These are phyloP conservation scores for Cercophora samala DNA, from an alignment of 495 filamentous ascomycete genomes.

Conservation along the genomic window DNA sequence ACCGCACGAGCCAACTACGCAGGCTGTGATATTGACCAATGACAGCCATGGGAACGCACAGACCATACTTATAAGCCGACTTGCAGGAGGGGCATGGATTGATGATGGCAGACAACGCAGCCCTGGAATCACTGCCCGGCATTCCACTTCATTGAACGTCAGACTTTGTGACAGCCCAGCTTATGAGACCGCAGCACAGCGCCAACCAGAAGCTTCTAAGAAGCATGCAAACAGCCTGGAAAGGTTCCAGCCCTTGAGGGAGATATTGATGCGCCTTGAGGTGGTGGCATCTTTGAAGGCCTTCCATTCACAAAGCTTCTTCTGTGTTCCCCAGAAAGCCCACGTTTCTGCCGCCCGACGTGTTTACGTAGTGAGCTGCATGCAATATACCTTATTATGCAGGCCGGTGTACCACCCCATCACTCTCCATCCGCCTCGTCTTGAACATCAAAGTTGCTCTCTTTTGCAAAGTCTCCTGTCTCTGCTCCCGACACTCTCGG, in stretches of 20 bases:
- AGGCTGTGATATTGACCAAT: neutral
- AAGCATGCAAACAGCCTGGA: neutral
- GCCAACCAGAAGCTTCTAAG: neutral
- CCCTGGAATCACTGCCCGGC: neutral
- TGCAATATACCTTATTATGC: constrained; percentile 4
- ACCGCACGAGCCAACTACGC: constrained; percentile 14
- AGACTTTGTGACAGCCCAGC: too few relatives aligned
- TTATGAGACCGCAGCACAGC: neutral
- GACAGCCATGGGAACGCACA: neutral
- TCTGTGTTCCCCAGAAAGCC: neutral
- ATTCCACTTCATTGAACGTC: neutral
- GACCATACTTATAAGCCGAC: neutral
- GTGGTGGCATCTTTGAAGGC: neutral
- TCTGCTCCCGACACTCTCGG: neutral
- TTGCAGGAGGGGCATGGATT: neutral
- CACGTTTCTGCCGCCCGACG: neutral
- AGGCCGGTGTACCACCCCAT: neutral
- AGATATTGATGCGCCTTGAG: too few relatives aligned
- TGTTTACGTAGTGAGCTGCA: constrained; percentile 2
- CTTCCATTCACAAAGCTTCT: neutral
- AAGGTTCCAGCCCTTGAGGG: neutral
- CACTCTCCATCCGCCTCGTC: neutral
- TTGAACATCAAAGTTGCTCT: neutral
- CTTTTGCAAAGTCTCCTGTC: neutral
- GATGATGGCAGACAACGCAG: neutral